Evolutionary conservation across 2,329 filamentous ascomycete species (phyloP).

Genomic region (Xylariaceae sp.): DNA sequence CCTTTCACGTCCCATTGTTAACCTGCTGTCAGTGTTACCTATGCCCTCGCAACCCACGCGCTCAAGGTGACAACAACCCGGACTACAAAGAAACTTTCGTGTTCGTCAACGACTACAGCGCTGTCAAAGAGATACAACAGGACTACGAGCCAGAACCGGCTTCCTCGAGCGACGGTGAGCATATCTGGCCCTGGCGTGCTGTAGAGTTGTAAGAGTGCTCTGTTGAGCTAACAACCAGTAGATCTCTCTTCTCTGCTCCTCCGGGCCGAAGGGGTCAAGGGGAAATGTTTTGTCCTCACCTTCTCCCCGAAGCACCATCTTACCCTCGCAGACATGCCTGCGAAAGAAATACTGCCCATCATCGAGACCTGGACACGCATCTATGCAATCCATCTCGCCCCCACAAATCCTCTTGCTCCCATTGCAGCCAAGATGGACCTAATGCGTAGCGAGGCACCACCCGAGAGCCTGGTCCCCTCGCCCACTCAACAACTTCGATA

Average conservation of each 20-base stretch:
- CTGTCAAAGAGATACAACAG: slow-evolving; percentile 88
- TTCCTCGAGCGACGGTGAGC: slow-evolving; percentile 33
- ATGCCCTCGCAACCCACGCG: slow-evolving; percentile 85
- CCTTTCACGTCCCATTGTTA: slow-evolving; percentile 2
- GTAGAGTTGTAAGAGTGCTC: background rate
- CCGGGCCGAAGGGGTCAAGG: slow-evolving; percentile 78
- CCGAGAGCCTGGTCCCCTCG: slow-evolving; percentile 36
- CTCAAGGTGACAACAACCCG: slow-evolving; percentile 81
- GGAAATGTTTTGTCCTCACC: slow-evolving; percentile 94
- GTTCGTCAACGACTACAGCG: slow-evolving; percentile 96
- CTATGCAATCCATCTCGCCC: slow-evolving; percentile 75
- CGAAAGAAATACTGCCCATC: slow-evolving; percentile 71
- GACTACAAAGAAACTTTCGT: slow-evolving; percentile 82
- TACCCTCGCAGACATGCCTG: slow-evolving; percentile 83
- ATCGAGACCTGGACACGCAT: slow-evolving; percentile 89
- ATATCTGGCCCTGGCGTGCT: background rate
- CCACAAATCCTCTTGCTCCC: slow-evolving; percentile 57
- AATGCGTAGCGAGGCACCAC: slow-evolving; percentile 32
- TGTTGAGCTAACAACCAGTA: slow-evolving; percentile 28
- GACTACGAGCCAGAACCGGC: slow-evolving; percentile 55
- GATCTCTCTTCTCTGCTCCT: slow-evolving; percentile 72
- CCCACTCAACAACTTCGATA: slow-evolving; percentile 79
- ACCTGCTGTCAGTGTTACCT: slow-evolving; percentile 67
- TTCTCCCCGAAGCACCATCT: slow-evolving; percentile 88
- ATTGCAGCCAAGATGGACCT: slow-evolving; percentile 37